Evolutionary conservation across 306 rosid species (phyloP), one percentile per base, ranked within the genome.

Genomic region (Begonia masoniana): DNA sequence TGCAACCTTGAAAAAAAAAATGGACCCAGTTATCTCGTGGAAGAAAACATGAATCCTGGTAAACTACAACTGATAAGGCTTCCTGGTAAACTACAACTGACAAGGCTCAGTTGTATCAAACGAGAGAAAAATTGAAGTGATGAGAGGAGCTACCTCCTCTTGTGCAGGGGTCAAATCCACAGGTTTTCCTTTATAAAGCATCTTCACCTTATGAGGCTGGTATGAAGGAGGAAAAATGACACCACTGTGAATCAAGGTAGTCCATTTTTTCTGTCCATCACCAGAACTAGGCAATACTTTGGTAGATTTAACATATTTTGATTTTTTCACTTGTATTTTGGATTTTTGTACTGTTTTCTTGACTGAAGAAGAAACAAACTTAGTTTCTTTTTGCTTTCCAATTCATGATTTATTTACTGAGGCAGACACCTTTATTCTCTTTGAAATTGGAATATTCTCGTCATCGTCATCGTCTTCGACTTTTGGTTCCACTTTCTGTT

Each of bases 211-310:
- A 61, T 92, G 99, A 56, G 82, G 74, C 65, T 68, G 64, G 71
- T 92, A 92, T 12, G 84, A 63, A 59, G 96, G 99, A 51, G 99
- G 99, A 56, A 92, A 92, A 64, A 92, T 92, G 62, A 92, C 89
- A 72, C 99, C 99, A 70, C 67, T 86, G 78, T 92, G 99, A 62
- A 75, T 74, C 79, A 92, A 72, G 51, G 85, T 81, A 43, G 89
- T 76, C 99, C 99, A 92, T 62, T 92, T 92, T 75, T 82, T 84
- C 89, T 81, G 96, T 51, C 99, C 96, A 65, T 92, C 96, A 16
- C 95, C 94, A 47, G 95, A 73, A 72, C 93, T 74, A 9, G 99
- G 99, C 58, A 68, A 78, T 62, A 75, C 55, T 61, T 74, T 87
- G 0, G 95, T 68, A 7, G 95, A 79, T 67, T 77, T 92, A 46